Percentiles rank a stretch among this genome's conserved stretches.
phyloP scores from a whole-genome alignment of 2,329 filamentous ascomycete genomes.

The Coleophoma eucalyptorum region DNA sequence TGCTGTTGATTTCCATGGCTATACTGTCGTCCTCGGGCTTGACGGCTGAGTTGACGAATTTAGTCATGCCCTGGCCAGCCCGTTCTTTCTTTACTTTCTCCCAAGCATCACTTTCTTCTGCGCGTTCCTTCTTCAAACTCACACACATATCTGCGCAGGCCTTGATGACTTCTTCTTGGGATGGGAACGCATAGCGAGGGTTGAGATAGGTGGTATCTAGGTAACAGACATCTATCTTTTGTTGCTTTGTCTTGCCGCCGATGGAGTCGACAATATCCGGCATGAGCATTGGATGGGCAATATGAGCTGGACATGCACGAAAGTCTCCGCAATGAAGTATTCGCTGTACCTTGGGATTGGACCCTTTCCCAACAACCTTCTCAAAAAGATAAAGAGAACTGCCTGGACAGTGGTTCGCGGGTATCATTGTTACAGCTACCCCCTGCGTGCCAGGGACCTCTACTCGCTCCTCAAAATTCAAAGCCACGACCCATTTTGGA shows the following conservation, averaged over 20 bases:
- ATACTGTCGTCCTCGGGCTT: constrained; percentile 21
- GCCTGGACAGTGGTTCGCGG: constrained; percentile 94
- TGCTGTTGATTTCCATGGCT: constrained; percentile 14
- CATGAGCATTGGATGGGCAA: constrained; percentile 75
- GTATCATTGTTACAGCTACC: constrained; percentile 88
- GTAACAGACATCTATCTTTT: constrained; percentile 93
- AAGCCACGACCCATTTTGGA: constrained; percentile 75
- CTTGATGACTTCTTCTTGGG: constrained; percentile 80
- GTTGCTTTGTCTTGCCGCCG: constrained; percentile 69
- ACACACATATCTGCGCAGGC: constrained; percentile 86
- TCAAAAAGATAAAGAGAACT: constrained; percentile 93
- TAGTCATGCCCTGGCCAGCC: constrained; percentile 56
- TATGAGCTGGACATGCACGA: constrained; percentile 79
- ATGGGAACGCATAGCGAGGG: constrained; percentile 91
- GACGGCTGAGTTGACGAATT: constrained; percentile 43
- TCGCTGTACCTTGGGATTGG: constrained; percentile 62
- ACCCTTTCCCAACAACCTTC: constrained; percentile 62
- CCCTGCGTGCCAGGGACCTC: constrained; percentile 81
- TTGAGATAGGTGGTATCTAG: constrained; percentile 97
- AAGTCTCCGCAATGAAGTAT: constrained; percentile 97
- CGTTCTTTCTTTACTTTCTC: constrained; percentile 51
- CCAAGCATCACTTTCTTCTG: constrained; percentile 51
- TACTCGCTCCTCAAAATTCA: constrained; percentile 78
- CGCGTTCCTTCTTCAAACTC: constrained; percentile 65
- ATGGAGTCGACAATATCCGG: constrained; percentile 69